Base-by-base conservation (phyloP, 345 rosid genomes). In the Trapa bicornis region DNA sequence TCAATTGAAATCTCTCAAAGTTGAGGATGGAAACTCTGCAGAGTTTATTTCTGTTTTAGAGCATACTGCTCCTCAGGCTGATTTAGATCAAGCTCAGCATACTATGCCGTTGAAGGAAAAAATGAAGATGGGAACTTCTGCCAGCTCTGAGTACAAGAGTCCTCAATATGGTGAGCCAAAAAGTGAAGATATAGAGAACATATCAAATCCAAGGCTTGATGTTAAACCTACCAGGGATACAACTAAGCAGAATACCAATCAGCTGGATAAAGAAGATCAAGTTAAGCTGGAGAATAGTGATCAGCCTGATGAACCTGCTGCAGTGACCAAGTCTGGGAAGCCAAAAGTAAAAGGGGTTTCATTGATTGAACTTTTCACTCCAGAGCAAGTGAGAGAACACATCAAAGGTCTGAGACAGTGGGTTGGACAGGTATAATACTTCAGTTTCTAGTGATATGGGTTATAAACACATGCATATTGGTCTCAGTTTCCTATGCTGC, bases 341-440 rank as follows among this genome's bases (percentile, higher is more conserved):
- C 96, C 99, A 68, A 91, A 85, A 73, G 86, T 95, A 76, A 89
- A 95, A 73, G 99, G 97, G 58, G 97, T 95, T 38, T 95, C 99
- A 61, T 71, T 91, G 83, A 95, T 87, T 43, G 99, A 95, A 75
- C 77, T 95, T 69, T 95, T 95, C 76, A 91, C 99, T 54, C 99
- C 99, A 5, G 96, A 95, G 75, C 97, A 95, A 86, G 91, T 95
- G 45, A 84, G 87, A 70, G 92, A 83, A 79, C 99, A 95, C 82
- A 95, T 95, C 57, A 72, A 16, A 36, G 97, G 99, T 57, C 96
- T 95, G 70, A 86, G 99, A 74, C 97, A 74, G 78, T 95, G 99
- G 97, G 96, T 95, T 80, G 97, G 99, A 73, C 99, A 95, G 96
- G 99, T 91, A 72, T 13, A 60, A n/a, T 43, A 13, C 5, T 42